Base-by-base conservation (phyloP, 345 rosid genomes). In the Gossypium sturtianum region DNA sequence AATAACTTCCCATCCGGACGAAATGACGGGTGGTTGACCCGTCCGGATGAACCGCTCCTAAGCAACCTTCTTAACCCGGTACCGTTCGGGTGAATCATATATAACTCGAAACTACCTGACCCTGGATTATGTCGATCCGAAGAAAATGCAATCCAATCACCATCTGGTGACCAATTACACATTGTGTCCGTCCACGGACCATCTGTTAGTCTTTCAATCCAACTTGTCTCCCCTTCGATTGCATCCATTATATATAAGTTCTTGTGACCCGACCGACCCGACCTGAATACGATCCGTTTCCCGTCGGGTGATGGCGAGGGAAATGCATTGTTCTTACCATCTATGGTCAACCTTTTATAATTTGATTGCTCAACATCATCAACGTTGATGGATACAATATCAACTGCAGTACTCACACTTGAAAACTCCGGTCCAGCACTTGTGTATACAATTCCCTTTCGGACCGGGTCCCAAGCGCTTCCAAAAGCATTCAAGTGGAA, bases 101-200 rank as follows among this genome's bases (percentile, higher is more conserved):
- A 94, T 77, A 94, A 52, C 77, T 82, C 90, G 49, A 87, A 94
- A 62, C 96, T 91, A 8, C 97, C 97, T 0, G 89, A 84, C 48
- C 94, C 93, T 2, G 98, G 94, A 53, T 67, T 57, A 48, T 84
- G 86, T n/a, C 97, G 66, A 65, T 94, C 98, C 0, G 97, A 94
- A 15, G 98, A 86, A 58, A 90, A 94, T 0, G 89, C 94, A 4
- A 94, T 91, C 91, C 88, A 86, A 2, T 91, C 87, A 0, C 97
- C 93, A 23, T 81, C 86, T 0, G 97, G 94, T 17, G 98, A 94
- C 98, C 97, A 94, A 57, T 7, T 84, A 22, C 93, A 86, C 97
- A 94, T 94, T 0, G 97, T 91, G 59, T 91, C 98, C 0, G 82
- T 85, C 98, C 98, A 91, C 1, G 87, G 87, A 57, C 98, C 97